Evolutionary conservation across 768 basidiomycete species (phyloP).

Genomic region (Lactarius sp.): DNA sequence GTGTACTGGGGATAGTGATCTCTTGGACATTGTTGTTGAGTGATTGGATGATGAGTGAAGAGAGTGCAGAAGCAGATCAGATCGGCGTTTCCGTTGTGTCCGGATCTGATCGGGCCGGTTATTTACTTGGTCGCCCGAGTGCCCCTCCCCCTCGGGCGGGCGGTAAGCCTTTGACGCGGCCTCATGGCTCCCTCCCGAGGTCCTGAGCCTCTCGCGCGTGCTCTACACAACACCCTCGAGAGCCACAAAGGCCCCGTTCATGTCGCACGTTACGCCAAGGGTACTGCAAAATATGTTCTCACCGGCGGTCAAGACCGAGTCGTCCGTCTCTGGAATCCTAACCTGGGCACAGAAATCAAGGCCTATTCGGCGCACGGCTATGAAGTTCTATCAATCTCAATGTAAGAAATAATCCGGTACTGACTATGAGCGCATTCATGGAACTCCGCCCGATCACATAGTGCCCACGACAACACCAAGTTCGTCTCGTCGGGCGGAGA

Average conservation of each 20-base stretch:
- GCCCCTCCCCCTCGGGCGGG: too few relatives aligned
- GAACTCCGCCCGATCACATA: constrained; percentile 30
- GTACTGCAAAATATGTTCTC: constrained; percentile 82
- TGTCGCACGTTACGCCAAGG: constrained; percentile 87
- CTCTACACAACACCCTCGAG: constrained; percentile 56
- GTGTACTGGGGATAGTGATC: constrained; percentile 32
- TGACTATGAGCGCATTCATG: not conserved
- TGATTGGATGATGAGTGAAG: not conserved
- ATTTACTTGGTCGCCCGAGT: too few relatives aligned
- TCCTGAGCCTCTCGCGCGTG: constrained; percentile 49
- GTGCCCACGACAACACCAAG: constrained; percentile 88
- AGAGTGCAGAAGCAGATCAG: not conserved
- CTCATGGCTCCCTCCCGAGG: constrained; percentile 36
- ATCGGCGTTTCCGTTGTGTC: too few relatives aligned
- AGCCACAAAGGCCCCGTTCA: constrained; percentile 84
- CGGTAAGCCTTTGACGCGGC: not conserved
- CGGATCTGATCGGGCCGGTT: too few relatives aligned
- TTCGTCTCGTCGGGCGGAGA: constrained; percentile 95
- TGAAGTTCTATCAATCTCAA: constrained; percentile 85
- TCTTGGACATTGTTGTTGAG: constrained; percentile 28
- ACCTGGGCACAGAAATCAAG: constrained; percentile 85
- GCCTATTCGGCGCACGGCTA: constrained; percentile 89
- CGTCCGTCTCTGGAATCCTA: constrained; percentile 88
- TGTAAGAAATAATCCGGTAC: constrained; percentile 55
- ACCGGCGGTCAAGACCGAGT: constrained; percentile 90